A percentile compares a stretch with the other conserved stretches of the same genome.
Conservation (phyloP, 2,329 filamentous ascomycete genomes). For the Sporothrix sp. region DNA sequence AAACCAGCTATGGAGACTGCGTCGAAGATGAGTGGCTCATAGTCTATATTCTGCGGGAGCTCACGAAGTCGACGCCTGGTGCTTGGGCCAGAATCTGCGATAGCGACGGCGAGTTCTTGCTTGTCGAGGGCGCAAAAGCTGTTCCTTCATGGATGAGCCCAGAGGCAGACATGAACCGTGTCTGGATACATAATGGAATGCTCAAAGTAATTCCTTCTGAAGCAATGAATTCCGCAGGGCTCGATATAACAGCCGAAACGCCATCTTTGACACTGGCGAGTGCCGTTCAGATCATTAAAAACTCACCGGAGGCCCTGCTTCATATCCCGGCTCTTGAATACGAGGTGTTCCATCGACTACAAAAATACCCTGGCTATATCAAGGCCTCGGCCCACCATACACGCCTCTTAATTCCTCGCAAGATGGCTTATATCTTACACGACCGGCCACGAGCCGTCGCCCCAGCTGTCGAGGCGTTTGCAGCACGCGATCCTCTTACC, state of each 20-base stretch:
- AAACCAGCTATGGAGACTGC: constrained; percentile 83
- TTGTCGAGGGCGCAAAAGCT: constrained; percentile 84
- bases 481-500: constrained; percentile 72
- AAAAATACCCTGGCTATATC: constrained; percentile 73
- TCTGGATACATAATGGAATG: constrained; percentile 72
- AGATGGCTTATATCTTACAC: constrained; percentile 70
- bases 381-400: constrained; percentile 66
- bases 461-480: constrained; percentile 82
- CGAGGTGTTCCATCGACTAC: constrained; percentile 82
- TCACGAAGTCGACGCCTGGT: constrained; percentile 61
- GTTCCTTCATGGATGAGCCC: constrained; percentile 87
- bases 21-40: constrained; percentile 97
- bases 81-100: constrained; percentile 80
- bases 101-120: constrained; percentile 86
- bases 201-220: constrained; percentile 12
- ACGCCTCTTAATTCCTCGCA: constrained; percentile 65
- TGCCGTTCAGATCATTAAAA: constrained; percentile 52
- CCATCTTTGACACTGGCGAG: constrained; percentile 50
- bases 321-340: constrained; percentile 67
- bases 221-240: background rate
- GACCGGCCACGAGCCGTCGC: constrained; percentile 66
- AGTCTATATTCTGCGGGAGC: constrained; percentile 75
- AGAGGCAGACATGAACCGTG: constrained; percentile 75
- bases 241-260: constrained; percentile 21
- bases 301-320: constrained; percentile 49